Evolutionary conservation across 176 grass and related monocot species (phyloP).

Genomic region (Bromus sterilis): DNA sequence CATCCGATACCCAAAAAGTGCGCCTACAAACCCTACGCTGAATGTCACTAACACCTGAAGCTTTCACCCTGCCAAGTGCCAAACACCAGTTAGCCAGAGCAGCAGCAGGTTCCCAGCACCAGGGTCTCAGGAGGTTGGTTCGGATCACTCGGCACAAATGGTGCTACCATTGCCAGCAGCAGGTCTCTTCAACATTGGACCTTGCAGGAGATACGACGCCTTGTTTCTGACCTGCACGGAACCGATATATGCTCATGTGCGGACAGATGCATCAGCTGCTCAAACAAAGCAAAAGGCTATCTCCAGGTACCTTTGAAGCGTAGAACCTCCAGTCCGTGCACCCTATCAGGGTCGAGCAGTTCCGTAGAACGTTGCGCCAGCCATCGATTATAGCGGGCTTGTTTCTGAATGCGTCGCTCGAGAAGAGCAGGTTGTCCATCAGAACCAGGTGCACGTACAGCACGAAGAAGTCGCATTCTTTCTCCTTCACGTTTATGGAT

Average conservation of each 20-base stretch:
- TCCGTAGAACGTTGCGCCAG: conserved; percentile 66
- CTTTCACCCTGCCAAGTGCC: too few relatives aligned
- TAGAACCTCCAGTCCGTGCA: conserved; percentile 78
- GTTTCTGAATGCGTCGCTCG: conserved; percentile 37
- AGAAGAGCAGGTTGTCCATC: conserved; percentile 70
- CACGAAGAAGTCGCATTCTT: conserved; percentile 59
- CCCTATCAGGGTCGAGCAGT: conserved; percentile 70
- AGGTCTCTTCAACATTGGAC: conserved; percentile 23
- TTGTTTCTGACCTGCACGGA: conserved; percentile 64
- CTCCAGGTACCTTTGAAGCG: conserved; percentile 74
- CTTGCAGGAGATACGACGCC: conserved; percentile 83
- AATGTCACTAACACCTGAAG: neutral
- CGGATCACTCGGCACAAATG: neutral
- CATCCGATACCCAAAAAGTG: neutral
- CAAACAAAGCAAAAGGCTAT: neutral
- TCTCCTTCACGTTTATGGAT: conserved; percentile 68
- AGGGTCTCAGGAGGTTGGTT: neutral
- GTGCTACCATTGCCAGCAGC: conserved; percentile 1
- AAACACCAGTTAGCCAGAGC: neutral
- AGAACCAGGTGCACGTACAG: conserved; percentile 56
- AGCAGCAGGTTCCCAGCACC: neutral
- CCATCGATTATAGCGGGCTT: conserved; percentile 31
- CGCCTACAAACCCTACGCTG: neutral
- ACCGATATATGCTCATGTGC: neutral
- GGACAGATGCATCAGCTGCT: neutral